Evolutionary conservation across 495 filamentous ascomycete genomes (phyloP).

Genomic region (Penicillium robsamsonii): DNA sequence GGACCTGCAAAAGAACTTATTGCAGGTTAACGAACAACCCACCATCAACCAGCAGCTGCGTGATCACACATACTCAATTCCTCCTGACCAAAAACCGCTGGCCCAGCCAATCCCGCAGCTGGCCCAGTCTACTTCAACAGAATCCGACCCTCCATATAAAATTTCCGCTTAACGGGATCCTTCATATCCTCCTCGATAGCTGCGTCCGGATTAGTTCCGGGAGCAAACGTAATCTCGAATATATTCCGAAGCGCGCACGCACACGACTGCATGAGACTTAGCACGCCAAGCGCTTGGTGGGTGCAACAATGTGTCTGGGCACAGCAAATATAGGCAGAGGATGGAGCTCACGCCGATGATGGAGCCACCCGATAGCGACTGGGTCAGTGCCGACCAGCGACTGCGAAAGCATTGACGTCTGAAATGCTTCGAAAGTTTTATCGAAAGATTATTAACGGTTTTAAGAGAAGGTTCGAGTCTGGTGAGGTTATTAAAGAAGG

Average conservation of each 20-base stretch:
- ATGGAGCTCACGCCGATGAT: constrained; percentile 87
- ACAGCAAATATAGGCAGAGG: too few relatives aligned
- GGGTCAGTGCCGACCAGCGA: constrained; percentile 50
- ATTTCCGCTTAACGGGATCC: constrained; percentile 61
- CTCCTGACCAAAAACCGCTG: constrained; percentile 81
- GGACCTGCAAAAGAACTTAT: constrained; percentile 24
- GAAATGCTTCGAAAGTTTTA: too few relatives aligned
- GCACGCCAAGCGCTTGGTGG: constrained; percentile 81
- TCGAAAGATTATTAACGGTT: too few relatives aligned
- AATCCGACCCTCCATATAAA: constrained; percentile 84
- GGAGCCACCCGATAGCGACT: constrained; percentile 62
- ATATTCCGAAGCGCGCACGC: constrained; percentile 75
- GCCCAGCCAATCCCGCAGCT: constrained; percentile 71
- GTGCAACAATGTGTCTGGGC: constrained; percentile 77
- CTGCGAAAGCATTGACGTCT: too few relatives aligned
- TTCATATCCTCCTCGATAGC: constrained; percentile 76
- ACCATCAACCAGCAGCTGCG: constrained; percentile 84
- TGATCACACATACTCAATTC: constrained; percentile 72
- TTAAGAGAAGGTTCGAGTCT: constrained; percentile 60
- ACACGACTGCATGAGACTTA: constrained; percentile 80
- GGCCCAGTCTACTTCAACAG: constrained; percentile 75
- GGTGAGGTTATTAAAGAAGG: constrained; percentile 1
- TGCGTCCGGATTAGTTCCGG: constrained; percentile 83
- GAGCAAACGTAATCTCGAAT: too few relatives aligned
- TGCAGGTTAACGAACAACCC: constrained; percentile 71